Conservation (phyloP, 1,284 basidiomycete genomes). For the Ustilago hordei region DNA sequence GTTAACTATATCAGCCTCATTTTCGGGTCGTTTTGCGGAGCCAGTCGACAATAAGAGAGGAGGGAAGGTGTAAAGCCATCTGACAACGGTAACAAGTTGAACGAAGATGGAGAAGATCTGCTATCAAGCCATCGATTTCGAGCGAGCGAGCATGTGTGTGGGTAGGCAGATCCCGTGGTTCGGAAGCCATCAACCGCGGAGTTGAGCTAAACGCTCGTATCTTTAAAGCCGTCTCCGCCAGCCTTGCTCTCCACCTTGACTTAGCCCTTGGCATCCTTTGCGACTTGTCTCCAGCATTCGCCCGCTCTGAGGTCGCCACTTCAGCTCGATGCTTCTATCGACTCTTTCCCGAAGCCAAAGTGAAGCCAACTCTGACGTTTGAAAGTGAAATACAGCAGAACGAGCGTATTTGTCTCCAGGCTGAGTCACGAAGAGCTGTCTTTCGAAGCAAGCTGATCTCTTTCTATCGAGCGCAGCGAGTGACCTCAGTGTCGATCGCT, state of each 20-base stretch:
- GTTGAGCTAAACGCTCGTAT: background rate
- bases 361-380: background rate
- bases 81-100: too few species aligned
- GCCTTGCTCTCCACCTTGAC: background rate
- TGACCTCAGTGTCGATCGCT: background rate
- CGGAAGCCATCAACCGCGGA: constrained; percentile 10
- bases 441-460: constrained; percentile 1
- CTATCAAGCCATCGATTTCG: constrained; percentile 3
- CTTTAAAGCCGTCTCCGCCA: background rate
- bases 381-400: background rate
- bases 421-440: background rate
- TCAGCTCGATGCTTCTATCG: background rate
- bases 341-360: background rate
- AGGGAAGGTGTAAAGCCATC: too few species aligned
- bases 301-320: background rate
- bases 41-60: too few species aligned
- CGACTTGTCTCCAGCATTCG: background rate
- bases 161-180: background rate
- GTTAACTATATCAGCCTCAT: too few species aligned
- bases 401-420: background rate
- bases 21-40: too few species aligned
- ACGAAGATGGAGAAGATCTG: too few species aligned
- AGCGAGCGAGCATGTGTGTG: background rate
- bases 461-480: background rate
- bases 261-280: too few species aligned